These are phyloP conservation scores for Rhypophila decipiens DNA, from an alignment of 495 filamentous ascomycete genomes.

Conservation along the genomic window DNA sequence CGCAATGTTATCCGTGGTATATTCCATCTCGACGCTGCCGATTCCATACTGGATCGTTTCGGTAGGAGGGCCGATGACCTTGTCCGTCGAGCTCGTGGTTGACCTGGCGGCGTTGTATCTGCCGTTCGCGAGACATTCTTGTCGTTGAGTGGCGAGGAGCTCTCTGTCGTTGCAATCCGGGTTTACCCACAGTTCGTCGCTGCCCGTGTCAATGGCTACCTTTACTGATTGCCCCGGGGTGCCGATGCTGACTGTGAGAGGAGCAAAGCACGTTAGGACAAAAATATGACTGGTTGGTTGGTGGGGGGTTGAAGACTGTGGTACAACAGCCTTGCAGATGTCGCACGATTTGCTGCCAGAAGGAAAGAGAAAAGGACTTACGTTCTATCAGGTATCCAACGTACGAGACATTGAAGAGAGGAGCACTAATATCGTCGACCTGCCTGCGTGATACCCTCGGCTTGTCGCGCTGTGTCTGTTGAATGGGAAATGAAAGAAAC, in stretches of 20 bases:
- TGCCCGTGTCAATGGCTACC: slow-evolving; percentile 35
- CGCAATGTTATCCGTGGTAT: slow-evolving; percentile 25
- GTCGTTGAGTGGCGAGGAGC: slow-evolving; percentile 15
- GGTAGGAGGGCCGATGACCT: slow-evolving; percentile 2
- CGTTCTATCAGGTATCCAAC: slow-evolving; percentile 13
- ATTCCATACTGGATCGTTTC: slow-evolving; percentile 30
- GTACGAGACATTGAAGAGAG: slow-evolving; percentile 12
- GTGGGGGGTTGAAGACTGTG: no score
- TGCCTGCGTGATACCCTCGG: neutral
- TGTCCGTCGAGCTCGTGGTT: slow-evolving; percentile 9
- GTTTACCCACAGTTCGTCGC: slow-evolving; percentile 38
- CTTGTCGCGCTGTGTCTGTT: neutral
- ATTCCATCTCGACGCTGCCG: slow-evolving; percentile 27
- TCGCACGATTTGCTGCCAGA: no score
- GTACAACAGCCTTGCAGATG: no score
- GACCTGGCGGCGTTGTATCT: slow-evolving; percentile 24
- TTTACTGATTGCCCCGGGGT: slow-evolving; percentile 30
- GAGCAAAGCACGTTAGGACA: no score
- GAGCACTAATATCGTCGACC: slow-evolving; percentile 3
- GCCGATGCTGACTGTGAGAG: slow-evolving; percentile 32
- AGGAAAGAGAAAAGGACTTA: no score
- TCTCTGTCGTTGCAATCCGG: slow-evolving; percentile 24
- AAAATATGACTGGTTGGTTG: no score
- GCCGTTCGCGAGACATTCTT: slow-evolving; percentile 28
- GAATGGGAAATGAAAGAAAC: slow-evolving; percentile 9